Base-by-base conservation (phyloP, 2,329 filamentous ascomycete species). In the Hymenoscyphus occultus region DNA sequence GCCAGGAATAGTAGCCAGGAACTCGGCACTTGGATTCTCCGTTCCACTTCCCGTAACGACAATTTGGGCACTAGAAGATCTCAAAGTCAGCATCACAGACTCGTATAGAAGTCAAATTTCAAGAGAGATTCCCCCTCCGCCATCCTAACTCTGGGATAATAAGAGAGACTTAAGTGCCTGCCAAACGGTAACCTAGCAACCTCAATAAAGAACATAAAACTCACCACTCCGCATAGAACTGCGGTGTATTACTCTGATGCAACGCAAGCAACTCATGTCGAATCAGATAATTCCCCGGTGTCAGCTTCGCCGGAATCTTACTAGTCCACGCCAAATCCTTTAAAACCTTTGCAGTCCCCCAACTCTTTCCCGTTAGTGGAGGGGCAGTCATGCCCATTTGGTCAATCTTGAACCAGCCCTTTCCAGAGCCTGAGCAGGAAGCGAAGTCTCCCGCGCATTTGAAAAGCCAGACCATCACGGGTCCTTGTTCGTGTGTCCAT, bases 321-420 rank as follows among this genome's bases (percentile, higher is more conserved):
- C 78, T 80, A 2, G 81, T 81, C 79, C 80, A 86, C 65, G 80
- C 72, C 12, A 82, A 74, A 9, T 77, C 79, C 65, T 79, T 77
- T 39, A 77, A 70, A 61, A 85, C 79, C 6, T 78, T 66, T 1
- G 79, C 81, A 0, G 80, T 81, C 14, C 79, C 82, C 82, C 82
- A 84, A 68, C 35, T 65, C 39, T 79, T 78, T 31, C 77, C 77
- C 63, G 79, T 80, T 57, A 82, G 71, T 9, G 77, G 77, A 22
- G 77, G 75, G 4, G 79, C 81, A 42, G 77, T 79, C 64, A 84
- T 76, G 42, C 82, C 83, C 73, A 79, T 78, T 72, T 86, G 78
- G 70, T 84, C 82, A 68, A 86, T 84, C 78, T 86, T 86, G 80
- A 86, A 86, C 84, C 84, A 86, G 62, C 78, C 78, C 70, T 80